Percentiles rank a stretch among this genome's conserved stretches.
phyloP scores from a whole-genome alignment of 345 rosid genomes.

The Firmiana major region DNA sequence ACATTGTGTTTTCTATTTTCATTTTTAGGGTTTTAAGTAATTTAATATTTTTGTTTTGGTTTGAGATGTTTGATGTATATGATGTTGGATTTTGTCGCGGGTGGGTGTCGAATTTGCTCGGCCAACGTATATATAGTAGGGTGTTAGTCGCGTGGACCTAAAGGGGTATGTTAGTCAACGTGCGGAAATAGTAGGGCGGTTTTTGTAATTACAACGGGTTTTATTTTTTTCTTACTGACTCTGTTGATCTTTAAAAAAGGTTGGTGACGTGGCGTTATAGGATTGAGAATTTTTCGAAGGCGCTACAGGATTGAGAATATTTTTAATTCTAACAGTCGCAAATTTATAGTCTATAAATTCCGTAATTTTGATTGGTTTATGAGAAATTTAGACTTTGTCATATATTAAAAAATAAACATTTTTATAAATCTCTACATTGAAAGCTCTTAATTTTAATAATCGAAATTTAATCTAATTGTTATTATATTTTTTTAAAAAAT shows the following conservation, averaged over 20 bases:
- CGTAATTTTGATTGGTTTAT: too few relatives aligned
- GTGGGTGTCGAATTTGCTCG: too few relatives aligned
- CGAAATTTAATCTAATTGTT: too few relatives aligned
- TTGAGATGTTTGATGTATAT: not conserved
- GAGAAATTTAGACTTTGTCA: too few relatives aligned
- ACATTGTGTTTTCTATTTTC: not conserved
- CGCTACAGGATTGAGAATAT: too few relatives aligned
- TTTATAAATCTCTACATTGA: too few relatives aligned
- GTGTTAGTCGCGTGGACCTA: constrained; percentile 24
- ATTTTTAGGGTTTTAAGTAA: constrained; percentile 25
- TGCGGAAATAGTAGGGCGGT: not conserved
- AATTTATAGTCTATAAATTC: too few relatives aligned
- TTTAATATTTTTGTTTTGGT: not conserved
- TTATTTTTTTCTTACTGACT: not conserved
- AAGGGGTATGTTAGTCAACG: not conserved
- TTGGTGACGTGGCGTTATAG: not conserved
- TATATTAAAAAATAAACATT: too few relatives aligned
- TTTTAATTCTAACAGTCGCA: too few relatives aligned
- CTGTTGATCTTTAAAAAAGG: too few relatives aligned
- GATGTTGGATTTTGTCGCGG: constrained; percentile 8
- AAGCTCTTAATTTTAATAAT: too few relatives aligned
- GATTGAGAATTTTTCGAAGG: not conserved
- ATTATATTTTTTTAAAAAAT: too few relatives aligned
- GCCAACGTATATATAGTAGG: constrained; percentile 2
- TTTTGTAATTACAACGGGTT: constrained; percentile 16